phyloP scores from a whole-genome alignment of 345 rosid species.

The Moringa oleifera region DNA sequence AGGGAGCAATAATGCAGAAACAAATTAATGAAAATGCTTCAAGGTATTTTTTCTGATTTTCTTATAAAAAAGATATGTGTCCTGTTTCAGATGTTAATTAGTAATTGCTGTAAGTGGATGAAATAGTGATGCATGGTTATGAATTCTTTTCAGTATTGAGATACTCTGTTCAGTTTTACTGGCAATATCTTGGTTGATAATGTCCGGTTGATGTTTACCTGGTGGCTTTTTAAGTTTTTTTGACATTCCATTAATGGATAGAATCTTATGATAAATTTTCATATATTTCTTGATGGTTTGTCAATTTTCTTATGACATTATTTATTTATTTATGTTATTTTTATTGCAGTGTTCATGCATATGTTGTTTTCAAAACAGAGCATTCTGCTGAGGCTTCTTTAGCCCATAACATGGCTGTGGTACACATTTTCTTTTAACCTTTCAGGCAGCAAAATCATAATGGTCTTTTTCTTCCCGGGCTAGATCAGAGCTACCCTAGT shows the following conservation, averaged over 20 bases:
- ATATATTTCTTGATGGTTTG: not conserved
- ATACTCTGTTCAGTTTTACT: not conserved
- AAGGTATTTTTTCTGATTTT: slow-evolving; percentile 63
- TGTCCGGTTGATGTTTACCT: not conserved
- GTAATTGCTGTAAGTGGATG: not conserved
- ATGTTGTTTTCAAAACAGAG: slow-evolving; percentile 78
- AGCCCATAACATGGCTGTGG: slow-evolving; percentile 88
- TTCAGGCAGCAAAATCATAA: not conserved
- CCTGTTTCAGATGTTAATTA: not conserved
- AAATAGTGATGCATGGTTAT: not conserved
- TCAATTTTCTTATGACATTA: slow-evolving; percentile 6
- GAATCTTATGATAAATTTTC: no score
- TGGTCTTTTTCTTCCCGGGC: not conserved
- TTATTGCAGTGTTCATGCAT: slow-evolving; percentile 81
- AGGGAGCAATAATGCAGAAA: slow-evolving; percentile 69
- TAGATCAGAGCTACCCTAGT: not conserved
- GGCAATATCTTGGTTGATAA: not conserved
- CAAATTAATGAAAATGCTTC: slow-evolving; percentile 75
- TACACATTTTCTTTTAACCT: slow-evolving; percentile 15
- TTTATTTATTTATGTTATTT: no score
- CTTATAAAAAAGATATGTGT: no score
- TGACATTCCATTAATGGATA: no score
- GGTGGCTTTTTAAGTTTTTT: no score
- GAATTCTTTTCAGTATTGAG: not conserved
- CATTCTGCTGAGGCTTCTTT: slow-evolving; percentile 79